Evolutionary conservation across 441 rosid genomes (phyloP), one percentile per base, ranked within the genome.

Genomic region (Arabidopsis lyrata): DNA sequence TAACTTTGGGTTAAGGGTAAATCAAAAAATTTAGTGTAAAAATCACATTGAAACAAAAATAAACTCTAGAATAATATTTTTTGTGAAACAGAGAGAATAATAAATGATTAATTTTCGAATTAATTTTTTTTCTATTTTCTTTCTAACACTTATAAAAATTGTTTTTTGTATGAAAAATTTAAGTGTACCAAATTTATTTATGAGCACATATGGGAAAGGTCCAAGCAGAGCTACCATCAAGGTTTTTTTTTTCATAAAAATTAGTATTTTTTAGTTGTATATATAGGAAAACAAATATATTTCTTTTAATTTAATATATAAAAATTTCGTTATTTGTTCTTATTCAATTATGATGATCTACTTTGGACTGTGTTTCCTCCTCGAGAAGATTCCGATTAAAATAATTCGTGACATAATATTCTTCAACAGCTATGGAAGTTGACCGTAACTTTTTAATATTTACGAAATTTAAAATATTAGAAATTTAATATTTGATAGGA

Each of bases 401-500:
- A 72, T 72, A 63, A 29, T 29, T 29, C 47, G 48, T 63, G 36
- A 63, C 56, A 72, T 32, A 42, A 53, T 10, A 55, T 55, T 31
- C 24, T 32, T 47, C 58, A 35, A 47, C 74, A 29, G 66, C 48
- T 42, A 54, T n/a, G 5, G 57, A 63, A 72, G 70, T 64, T 54
- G 56, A 42, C 70, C 31, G 5, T 55, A 63, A 6, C 48, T 29
- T 67, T 67, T 36, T 5, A 67, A 24, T 24, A 53, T 13, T 22
- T n/a, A 27, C 10, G 29, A 29, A 52, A 27, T 67, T 6, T 39
- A n/a, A 8, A 67, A 50, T 31, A 35, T 22, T 50, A 50, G 5
- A 39, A 35, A 53, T 14, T 35, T 50, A 24, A 35, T 53, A 63
- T 14, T 18, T 63, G 76, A 72, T 72, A 72, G 55, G 76, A 72